A percentile compares a stretch with the other conserved stretches of the same genome.
Conservation (phyloP, 805 yeast species). For the Candida broadrunensis region DNA sequence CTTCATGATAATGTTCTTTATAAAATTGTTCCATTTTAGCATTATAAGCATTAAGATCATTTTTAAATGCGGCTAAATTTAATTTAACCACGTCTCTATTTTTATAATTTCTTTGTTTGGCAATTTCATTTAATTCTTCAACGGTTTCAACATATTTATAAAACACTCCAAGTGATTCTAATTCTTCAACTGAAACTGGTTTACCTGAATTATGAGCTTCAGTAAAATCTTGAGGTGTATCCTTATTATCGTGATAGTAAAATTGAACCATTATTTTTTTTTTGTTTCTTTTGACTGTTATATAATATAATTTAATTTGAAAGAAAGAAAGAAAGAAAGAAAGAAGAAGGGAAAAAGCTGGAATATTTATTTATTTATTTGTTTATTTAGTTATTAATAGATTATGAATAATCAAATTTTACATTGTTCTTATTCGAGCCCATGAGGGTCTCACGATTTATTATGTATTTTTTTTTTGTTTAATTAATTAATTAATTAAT, state of each 20-base stretch:
- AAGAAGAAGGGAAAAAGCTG: no score
- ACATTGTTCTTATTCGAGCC: no score
- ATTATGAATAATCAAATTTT: no score
- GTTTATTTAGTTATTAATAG: no score
- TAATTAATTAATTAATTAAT: no score
- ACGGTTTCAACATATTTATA: slow-evolving; percentile 50
- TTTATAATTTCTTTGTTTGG: slow-evolving; percentile 67
- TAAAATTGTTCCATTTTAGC: slow-evolving; percentile 68
- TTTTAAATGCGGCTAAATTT: slow-evolving; percentile 58
- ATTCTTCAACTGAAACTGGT: slow-evolving; percentile 46
- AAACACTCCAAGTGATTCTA: slow-evolving; percentile 64
- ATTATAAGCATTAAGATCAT: slow-evolving; percentile 51
- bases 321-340: no score
- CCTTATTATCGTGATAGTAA: slow-evolving; percentile 65
- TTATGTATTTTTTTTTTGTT: no score
- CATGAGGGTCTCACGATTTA: no score
- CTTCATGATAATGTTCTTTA: slow-evolving; percentile 90
- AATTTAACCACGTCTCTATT: slow-evolving; percentile 74
- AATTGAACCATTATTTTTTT: slow-evolving; percentile 22
- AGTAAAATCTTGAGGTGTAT: slow-evolving; percentile 54
- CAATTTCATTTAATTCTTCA: slow-evolving; percentile 62
- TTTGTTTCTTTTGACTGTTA: no score
- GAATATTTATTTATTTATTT: no score
- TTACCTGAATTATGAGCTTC: slow-evolving; percentile 71
- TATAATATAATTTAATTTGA: no score